Base-by-base conservation (phyloP, 2,329 filamentous ascomycete species). In the Kalaharituber pfeilii region DNA sequence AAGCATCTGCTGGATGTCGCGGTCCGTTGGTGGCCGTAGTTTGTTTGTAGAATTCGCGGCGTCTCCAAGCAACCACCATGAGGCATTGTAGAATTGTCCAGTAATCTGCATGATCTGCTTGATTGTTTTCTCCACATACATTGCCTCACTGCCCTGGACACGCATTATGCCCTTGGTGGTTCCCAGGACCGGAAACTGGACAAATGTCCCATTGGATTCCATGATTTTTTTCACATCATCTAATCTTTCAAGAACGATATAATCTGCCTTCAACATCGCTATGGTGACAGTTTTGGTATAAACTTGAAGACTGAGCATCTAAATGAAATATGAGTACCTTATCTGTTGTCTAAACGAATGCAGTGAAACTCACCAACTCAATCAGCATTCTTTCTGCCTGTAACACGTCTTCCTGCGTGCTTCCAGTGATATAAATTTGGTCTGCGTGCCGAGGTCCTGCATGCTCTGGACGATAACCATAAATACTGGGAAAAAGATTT, bases 201-300 rank as follows among this genome's bases (percentile, higher is more conserved):
- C 86, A 68, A 93, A 94, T 5, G 89, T 93, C 33, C 89, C 91
- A 65, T 96, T 96, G 54, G 83, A 83, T 67, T 98, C 91, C 69
- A 95, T 89, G 60, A 98, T 94, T 73, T 94, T 95, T 65, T 88
- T 86, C 56, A 98, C 86, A 69, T 96, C 96, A 69, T 96, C 89
- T 64, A 96, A 75, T 25, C 91, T 83, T 63, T 84, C 84, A 30
- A 96, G 79, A 56, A 98, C 69, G 62, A 98, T 89, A 67, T 83
- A 93, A 69, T 98, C 91, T 59, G 96, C 86, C 72, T 98, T 98
- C 67, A 84, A 84, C 28, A 86, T 78, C 49, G 88, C 84, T 56
- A 98, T 83, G 60, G 84, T 79, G 44, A 94, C 86, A 66, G 95
- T 88, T 70, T 98, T 98, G 65, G 94, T 82, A 63, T 82, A 88